phyloP scores from a whole-genome alignment of 2,329 filamentous ascomycete species.

The Pseudogymnoascus sp. region DNA sequence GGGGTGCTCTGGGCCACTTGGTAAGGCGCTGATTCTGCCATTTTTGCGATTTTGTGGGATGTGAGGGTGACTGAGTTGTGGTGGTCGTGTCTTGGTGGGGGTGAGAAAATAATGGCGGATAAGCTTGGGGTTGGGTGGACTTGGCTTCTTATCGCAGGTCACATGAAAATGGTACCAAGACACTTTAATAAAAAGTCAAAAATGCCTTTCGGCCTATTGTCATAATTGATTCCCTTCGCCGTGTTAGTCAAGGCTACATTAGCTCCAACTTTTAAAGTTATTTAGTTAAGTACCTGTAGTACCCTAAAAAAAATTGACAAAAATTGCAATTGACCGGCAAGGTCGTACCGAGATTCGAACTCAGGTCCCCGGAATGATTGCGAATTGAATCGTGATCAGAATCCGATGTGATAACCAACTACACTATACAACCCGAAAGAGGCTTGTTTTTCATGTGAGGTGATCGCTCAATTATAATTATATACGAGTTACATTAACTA shows the following conservation, averaged over 20 bases:
- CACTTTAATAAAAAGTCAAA: background rate
- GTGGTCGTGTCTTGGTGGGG: constrained; percentile 1
- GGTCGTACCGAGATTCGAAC: constrained; percentile 8
- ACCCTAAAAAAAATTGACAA: background rate
- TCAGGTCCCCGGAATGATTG: constrained; percentile 7
- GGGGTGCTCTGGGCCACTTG: background rate
- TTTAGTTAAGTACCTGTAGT: background rate
- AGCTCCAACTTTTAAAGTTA: background rate
- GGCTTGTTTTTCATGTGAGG: background rate
- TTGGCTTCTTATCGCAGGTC: constrained; percentile 8
- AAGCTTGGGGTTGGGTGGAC: background rate
- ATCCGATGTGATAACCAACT: constrained; percentile 8
- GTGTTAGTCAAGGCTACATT: background rate
- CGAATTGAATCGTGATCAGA: background rate
- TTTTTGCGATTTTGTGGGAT: constrained; percentile 2
- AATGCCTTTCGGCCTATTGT: background rate
- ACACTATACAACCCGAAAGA: constrained; percentile 7
- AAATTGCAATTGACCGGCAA: background rate
- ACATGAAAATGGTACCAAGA: background rate
- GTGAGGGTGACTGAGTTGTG: background rate
- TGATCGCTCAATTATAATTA: background rate
- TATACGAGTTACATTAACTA: background rate
- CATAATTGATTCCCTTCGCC: background rate
- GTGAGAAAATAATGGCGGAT: constrained; percentile 7
- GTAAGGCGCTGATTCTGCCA: background rate